Conservation (phyloP, 768 basidiomycete species). For the Mycena crocata region DNA sequence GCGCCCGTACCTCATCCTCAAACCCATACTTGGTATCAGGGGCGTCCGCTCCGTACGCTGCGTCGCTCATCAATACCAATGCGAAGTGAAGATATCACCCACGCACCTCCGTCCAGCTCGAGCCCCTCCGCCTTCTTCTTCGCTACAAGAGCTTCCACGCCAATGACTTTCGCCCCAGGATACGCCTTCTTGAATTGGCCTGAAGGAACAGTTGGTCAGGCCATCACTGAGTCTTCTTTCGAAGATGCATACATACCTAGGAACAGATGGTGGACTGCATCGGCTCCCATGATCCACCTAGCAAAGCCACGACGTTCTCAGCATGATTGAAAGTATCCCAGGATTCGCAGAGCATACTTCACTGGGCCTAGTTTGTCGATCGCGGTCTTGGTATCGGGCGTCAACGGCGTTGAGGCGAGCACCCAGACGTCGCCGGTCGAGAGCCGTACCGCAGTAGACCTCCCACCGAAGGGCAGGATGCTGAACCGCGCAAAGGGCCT, state of each 20-base stretch:
- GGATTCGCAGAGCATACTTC: slow-evolving; percentile 55
- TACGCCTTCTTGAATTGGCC: slow-evolving; percentile 80
- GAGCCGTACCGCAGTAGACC: slow-evolving; percentile 85
- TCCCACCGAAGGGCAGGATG: slow-evolving; percentile 80
- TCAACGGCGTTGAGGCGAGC: slow-evolving; percentile 82
- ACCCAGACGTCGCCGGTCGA: slow-evolving; percentile 80
- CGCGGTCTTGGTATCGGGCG: slow-evolving; percentile 70
- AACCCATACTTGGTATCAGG: slow-evolving; percentile 79
- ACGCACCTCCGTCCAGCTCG: slow-evolving; percentile 72
- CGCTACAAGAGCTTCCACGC: slow-evolving; percentile 65
- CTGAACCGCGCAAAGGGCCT: slow-evolving; percentile 79
- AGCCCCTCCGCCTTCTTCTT: slow-evolving; percentile 65
- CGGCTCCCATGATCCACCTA: slow-evolving; percentile 72
- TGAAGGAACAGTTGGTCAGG: slow-evolving; percentile 34
- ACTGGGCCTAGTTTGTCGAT: slow-evolving; percentile 76
- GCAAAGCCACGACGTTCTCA: background rate
- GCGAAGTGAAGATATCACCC: background rate
- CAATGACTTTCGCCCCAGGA: slow-evolving; percentile 77
- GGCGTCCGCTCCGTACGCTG: slow-evolving; percentile 73
- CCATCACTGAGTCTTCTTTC: background rate
- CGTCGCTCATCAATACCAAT: slow-evolving; percentile 7
- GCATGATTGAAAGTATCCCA: slow-evolving; percentile 2
- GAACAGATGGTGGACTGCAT: slow-evolving; percentile 70
- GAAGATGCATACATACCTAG: slow-evolving; percentile 52
- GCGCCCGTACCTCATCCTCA: slow-evolving; percentile 66